A percentile compares a stretch with the other conserved stretches of the same genome.
phyloP scores from a whole-genome alignment of 2,329 filamentous ascomycete genomes.

The Cladophialophora yegresii region DNA sequence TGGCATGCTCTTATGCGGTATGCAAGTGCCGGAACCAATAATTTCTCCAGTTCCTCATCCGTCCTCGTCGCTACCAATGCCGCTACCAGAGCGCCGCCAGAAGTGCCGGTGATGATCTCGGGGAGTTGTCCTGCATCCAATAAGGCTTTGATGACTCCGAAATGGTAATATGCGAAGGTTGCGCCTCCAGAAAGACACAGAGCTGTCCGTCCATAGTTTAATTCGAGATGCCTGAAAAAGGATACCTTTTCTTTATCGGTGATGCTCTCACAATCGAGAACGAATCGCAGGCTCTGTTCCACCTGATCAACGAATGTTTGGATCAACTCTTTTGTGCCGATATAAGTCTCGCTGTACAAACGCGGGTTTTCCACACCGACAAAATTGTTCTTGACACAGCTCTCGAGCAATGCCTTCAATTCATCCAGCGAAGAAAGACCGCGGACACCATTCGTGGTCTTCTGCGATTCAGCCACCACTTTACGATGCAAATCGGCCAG shows the following conservation, averaged over 20 bases:
- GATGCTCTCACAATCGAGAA: conserved; percentile 69
- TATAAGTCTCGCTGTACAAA: conserved; percentile 97
- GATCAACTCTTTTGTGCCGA: conserved; percentile 91
- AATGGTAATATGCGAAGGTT: conserved; percentile 94
- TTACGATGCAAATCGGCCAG: conserved; percentile 55
- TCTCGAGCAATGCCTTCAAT: conserved; percentile 75
- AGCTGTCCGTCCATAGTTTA: conserved; percentile 89
- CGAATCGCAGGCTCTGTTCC: conserved; percentile 61
- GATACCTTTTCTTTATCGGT: conserved; percentile 71
- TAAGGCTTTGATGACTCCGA: conserved; percentile 86
- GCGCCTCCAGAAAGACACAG: conserved; percentile 91
- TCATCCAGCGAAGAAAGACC: conserved; percentile 63
- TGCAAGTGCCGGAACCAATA: conserved; percentile 85
- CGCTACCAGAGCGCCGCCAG: conserved; percentile 87
- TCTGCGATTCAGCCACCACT: conserved; percentile 43
- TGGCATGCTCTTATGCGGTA: conserved; percentile 80
- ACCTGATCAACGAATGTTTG: conserved; percentile 84
- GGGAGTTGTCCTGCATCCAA: conserved; percentile 83
- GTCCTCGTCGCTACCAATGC: conserved; percentile 85
- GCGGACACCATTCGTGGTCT: conserved; percentile 35
- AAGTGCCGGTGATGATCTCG: conserved; percentile 94
- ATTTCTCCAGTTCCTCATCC: conserved; percentile 80
- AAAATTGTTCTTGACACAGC: conserved; percentile 97
- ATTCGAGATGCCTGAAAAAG: conserved; percentile 83
- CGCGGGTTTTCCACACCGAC: conserved; percentile 90